Base-by-base conservation (phyloP, 208 protist species). In the Kentomonas sorsogonicus region DNA sequence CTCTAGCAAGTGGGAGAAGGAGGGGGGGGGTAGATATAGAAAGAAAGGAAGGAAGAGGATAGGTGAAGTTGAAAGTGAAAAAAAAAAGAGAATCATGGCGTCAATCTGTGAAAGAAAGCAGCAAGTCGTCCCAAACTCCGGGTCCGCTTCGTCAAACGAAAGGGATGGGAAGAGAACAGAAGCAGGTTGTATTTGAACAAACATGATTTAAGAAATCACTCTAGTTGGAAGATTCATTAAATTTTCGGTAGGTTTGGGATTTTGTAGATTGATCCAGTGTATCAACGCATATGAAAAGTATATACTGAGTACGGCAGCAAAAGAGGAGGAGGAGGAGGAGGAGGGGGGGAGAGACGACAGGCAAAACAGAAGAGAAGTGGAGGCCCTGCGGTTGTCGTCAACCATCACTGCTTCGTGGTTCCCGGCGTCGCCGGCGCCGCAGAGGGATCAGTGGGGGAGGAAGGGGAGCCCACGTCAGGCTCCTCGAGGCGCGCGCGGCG, bases 401-500 rank as follows among this genome's bases (percentile, higher is more conserved):
- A 40, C 11, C 36, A 40, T 15, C 15, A 9, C 11, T 40, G 11
- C 15, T 15, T n/a, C 36, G 9, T 18, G 22, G 46, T 52, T 9
- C 23, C 34, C 23, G 46, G 18, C 25, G 3, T 52, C n/a, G 34
- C 13, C 4, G 34, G 46, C 15, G 27, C 34, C 6, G 11, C 18
- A 9, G 46, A 10, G 25, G 25, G 27, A 52, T 52, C 46, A 20
- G 46, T 52, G 26, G 27, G 46, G 10, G n/a, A n/a, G n/a, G n/a
- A n/a, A n/a, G n/a, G n/a, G n/a, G n/a, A n/a, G n/a, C n/a, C 69
- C 74, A 76, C 57, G 55, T 63, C 13, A 34, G 65, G 55, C 62
- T 58, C 15, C 55, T 41, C 13, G 43, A 18, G 25, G 53, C 51
- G 55, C 68, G 72, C 39, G 53, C 36, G 4, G 48, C 27, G 11